phyloP scores from a whole-genome alignment of 371 early-diverging fungal genomes.

The Mortierella sp. region DNA sequence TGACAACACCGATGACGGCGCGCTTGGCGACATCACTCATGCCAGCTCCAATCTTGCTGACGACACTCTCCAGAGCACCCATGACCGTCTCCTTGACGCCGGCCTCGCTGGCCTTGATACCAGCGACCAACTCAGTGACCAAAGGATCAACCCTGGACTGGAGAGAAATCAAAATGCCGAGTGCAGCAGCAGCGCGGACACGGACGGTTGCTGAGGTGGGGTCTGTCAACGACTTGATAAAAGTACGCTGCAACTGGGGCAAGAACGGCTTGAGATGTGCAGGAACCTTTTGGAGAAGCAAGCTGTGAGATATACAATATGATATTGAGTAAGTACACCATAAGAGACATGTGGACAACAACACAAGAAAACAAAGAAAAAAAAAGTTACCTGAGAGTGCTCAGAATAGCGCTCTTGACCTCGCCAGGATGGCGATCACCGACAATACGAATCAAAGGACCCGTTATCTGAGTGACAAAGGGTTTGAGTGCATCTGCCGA shows the following conservation, averaged over 20 bases:
- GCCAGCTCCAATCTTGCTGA: conserved; percentile 65
- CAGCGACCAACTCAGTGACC: conserved; percentile 82
- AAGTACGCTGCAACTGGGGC: conserved; percentile 97
- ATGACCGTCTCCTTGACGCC: conserved; percentile 74
- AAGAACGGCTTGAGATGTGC: conserved; percentile 94
- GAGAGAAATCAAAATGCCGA: conserved; percentile 81
- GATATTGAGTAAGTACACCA: too few relatives aligned
- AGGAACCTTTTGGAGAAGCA: conserved; percentile 85
- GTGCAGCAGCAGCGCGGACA: conserved; percentile 82
- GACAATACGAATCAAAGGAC: conserved; percentile 96
- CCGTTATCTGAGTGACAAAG: conserved; percentile 95
- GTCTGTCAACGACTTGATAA: conserved; percentile 91
- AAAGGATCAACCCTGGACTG: conserved; percentile 91
- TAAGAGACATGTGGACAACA: too few relatives aligned
- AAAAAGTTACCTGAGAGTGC: conserved; percentile 73
- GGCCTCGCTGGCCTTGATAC: conserved; percentile 71
- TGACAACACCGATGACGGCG: conserved; percentile 62
- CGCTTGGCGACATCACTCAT: conserved; percentile 73
- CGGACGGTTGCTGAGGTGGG: conserved; percentile 76
- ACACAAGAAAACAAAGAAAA: not conserved
- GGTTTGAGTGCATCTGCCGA: conserved; percentile 83
- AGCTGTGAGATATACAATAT: conserved; percentile 45
- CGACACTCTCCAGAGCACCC: conserved; percentile 70
- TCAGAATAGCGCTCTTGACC: conserved; percentile 92
- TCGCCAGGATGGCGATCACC: conserved; percentile 93